Conservation (phyloP, 1,284 basidiomycete species). For the Ganoderma lingzhi region DNA sequence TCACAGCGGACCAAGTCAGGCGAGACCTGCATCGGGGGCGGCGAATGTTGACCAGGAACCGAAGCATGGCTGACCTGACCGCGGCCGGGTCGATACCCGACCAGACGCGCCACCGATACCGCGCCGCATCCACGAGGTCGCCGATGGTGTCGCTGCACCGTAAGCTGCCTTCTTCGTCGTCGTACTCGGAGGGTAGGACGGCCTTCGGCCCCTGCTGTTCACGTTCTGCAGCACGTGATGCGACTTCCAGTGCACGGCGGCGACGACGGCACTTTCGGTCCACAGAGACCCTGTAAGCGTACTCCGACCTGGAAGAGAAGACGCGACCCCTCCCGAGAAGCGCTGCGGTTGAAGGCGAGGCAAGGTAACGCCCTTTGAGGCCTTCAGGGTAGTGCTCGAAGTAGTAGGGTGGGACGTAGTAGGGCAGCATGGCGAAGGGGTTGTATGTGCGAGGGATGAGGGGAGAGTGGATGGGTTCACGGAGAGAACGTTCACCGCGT, state of each 20-base stretch:
- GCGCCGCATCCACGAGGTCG: background rate
- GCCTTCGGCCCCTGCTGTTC: background rate
- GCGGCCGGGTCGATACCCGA: background rate
- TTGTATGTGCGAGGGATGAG: background rate
- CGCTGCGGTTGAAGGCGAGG: background rate
- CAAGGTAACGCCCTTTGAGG: background rate
- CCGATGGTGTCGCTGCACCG: background rate
- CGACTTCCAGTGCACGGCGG: background rate
- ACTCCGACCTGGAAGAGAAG: background rate
- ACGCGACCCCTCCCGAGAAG: background rate
- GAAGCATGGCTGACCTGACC: background rate
- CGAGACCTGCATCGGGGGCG: background rate
- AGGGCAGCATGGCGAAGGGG: background rate
- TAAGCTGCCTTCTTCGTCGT: background rate
- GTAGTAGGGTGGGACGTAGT: background rate
- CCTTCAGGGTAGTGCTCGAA: background rate
- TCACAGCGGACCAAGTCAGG: background rate
- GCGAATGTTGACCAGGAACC: slow-evolving; percentile 1
- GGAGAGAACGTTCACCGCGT: background rate
- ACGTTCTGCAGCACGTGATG: background rate
- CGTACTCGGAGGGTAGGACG: background rate
- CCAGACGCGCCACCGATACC: background rate
- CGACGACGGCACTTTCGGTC: background rate
- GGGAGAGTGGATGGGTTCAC: background rate
- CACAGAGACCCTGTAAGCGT: background rate